Percentiles rank a stretch among this genome's conserved stretches.
phyloP scores from a whole-genome alignment of 2,329 filamentous ascomycete species.

The Colletotrichum abscissum region DNA sequence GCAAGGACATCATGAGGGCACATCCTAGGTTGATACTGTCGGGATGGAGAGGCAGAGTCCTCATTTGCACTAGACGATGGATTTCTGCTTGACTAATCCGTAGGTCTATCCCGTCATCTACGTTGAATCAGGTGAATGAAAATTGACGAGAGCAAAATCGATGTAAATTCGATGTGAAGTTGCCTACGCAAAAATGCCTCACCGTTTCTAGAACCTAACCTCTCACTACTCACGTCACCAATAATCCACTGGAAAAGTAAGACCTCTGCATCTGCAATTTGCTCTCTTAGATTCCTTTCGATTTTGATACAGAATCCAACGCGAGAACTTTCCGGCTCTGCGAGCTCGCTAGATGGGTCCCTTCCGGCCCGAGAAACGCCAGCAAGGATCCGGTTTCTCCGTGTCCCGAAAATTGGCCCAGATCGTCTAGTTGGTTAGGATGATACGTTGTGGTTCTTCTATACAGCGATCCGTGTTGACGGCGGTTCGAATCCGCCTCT shows the following conservation, averaged over 20 bases:
- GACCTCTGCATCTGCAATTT: not conserved
- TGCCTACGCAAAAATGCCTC: not conserved
- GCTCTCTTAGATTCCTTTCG: too few species aligned
- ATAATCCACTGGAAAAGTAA: not conserved
- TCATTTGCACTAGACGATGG: not conserved
- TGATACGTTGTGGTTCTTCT: slow-evolving; percentile 35
- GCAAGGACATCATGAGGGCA: too few species aligned
- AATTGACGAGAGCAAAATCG: not conserved
- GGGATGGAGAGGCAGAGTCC: not conserved
- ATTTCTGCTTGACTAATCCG: not conserved
- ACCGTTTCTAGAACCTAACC: not conserved
- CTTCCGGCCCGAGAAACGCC: rapidly evolving
- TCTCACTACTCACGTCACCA: not conserved
- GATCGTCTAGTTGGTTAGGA: slow-evolving; percentile 37
- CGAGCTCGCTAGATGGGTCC: not conserved
- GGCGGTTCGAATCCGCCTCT: slow-evolving; percentile 37
- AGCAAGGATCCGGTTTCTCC: slow-evolving; percentile 1
- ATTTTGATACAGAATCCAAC: not conserved
- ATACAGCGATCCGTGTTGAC: slow-evolving; percentile 35
- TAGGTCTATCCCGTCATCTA: not conserved
- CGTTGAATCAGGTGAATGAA: too few species aligned
- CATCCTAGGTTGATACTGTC: not conserved
- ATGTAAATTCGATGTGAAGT: not conserved
- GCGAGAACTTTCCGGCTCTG: not conserved
- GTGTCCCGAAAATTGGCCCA: slow-evolving; percentile 8